Percentiles rank a stretch among this genome's conserved stretches.
Conservation (phyloP, 2,329 filamentous ascomycete genomes). For the Elsinoe australis region DNA sequence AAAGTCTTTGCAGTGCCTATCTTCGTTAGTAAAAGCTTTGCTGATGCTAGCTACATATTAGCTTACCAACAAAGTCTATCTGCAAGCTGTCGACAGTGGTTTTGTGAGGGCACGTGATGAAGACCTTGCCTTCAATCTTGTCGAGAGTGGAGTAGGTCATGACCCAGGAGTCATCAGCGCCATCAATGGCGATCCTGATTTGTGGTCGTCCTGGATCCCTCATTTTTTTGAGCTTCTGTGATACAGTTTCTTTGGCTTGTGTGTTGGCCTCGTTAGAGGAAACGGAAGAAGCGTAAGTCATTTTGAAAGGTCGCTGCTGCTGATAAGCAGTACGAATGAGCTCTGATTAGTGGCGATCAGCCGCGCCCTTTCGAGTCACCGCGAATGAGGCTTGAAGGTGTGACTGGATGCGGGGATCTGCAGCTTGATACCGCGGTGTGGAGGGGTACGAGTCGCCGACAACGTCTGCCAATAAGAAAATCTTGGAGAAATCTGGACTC, state of each 20-base stretch:
- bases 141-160: conserved; percentile 52
- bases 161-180: conserved; percentile 31
- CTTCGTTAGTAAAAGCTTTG: no score
- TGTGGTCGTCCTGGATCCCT: conserved; percentile 24
- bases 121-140: conserved; percentile 47
- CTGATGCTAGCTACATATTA: no score
- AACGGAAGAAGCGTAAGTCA: conserved; percentile 15
- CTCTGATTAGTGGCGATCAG: no score
- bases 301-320: not conserved
- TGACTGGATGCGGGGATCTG: conserved; percentile 14
- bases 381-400: conserved; percentile 1
- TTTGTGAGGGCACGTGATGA: conserved; percentile 44
- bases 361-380: conserved; percentile 4
- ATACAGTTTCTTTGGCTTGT: not conserved
- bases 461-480: not conserved
- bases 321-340: no score
- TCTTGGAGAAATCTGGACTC: not conserved
- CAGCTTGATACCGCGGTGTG: conserved; percentile 7
- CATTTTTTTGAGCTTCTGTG: conserved; percentile 7
- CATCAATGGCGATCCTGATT: conserved; percentile 38
- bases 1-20: conserved; percentile 45
- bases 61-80: conserved; percentile 51
- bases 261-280: conserved; percentile 7
- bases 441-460: conserved; percentile 8
- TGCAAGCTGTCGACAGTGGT: conserved; percentile 51